phyloP scores from a whole-genome alignment of 1,284 basidiomycete genomes.

The Rhodotorula sp. region DNA sequence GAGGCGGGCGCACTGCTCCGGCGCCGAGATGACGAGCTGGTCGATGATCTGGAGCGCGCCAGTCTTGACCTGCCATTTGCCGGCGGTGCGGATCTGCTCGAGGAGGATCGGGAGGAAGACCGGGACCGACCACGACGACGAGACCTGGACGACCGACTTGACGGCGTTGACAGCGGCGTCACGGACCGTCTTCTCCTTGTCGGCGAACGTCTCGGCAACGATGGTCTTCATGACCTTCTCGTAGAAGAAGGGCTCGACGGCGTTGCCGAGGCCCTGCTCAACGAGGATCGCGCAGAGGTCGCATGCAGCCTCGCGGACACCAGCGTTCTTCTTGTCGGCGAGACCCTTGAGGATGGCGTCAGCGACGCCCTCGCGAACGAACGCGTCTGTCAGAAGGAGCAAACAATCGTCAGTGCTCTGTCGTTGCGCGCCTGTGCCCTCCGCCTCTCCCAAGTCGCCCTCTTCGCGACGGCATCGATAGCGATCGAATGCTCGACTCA shows the following conservation, averaged over 20 bases:
- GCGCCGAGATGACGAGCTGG: constrained; percentile 83
- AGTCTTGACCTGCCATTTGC: constrained; percentile 99
- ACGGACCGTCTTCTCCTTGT: constrained; percentile 84
- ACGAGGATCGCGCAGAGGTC: constrained; percentile 67
- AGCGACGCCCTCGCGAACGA: constrained; percentile 73
- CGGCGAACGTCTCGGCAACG: constrained; percentile 87
- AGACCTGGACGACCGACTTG: constrained; percentile 71
- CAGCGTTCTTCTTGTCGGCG: constrained; percentile 61
- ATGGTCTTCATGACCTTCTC: constrained; percentile 72
- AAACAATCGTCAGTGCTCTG: too few species aligned
- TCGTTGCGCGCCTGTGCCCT: constrained; percentile 57
- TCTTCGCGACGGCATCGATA: too few species aligned
- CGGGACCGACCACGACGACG: constrained; percentile 87
- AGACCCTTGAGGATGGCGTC: constrained; percentile 64
- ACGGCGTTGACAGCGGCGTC: constrained; percentile 84
- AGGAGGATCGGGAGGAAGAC: constrained; percentile 88
- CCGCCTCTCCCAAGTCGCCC: constrained; percentile 40
- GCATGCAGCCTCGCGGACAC: constrained; percentile 80
- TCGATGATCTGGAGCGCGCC: constrained; percentile 83
- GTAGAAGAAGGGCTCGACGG: constrained; percentile 87
- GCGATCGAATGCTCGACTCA: neutral
- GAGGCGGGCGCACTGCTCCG: constrained; percentile 80
- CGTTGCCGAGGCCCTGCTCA: constrained; percentile 74
- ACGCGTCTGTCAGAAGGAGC: constrained; percentile 60
- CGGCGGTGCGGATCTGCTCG: constrained; percentile 90